Evolutionary conservation across 139 green algal species (phyloP), one percentile per base, ranked within the genome.

Genomic region (Picocystis salinarum): DNA sequence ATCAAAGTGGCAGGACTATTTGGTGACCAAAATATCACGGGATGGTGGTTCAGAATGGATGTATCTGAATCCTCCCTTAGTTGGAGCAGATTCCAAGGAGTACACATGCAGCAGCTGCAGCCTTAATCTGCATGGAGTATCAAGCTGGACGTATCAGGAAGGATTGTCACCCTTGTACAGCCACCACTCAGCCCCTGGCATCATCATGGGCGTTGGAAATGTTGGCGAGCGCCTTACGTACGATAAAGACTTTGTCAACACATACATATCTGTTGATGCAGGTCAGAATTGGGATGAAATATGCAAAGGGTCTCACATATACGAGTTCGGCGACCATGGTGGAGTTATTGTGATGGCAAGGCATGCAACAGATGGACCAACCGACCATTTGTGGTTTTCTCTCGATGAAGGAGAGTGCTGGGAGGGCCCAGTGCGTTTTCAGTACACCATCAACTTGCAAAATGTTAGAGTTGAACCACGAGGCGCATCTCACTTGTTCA

Each of bases 261-360:
- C 62, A 19, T 71, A 71, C 41, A 33, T 90, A 33, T 90, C 77
- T 0, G 62, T 61, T 0, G 84, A 96, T 41, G 86, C 74, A 7
- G 86, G 86, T 0, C 48, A 71, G 20, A 86, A 60, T 11, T 96
- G 86, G 86, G 48, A 63, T 17, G 81, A 95, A 44, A 74, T 93
- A 10, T 65, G 54, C 1, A 64, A 75, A 23, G 67, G 77, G 20
- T 46, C 71, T 1, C 66, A 72, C 40, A 87, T 89, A 50, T 93
- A 85, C 51, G 83, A 95, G 67, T 88, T 79, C 50, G 82, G 82
- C 12, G 79, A 93, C 59, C 70, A 77, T 53, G 86, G 86, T 7
- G 76, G 77, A n/a, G 36, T 93, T 6, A 63, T 96, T 17, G 57
- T 91, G 11, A 77, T 89, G 65, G 70, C 75, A 0, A 54, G 52